Evolutionary conservation across 2,329 filamentous ascomycete species (phyloP).

Genomic region (Fusarium hostae): DNA sequence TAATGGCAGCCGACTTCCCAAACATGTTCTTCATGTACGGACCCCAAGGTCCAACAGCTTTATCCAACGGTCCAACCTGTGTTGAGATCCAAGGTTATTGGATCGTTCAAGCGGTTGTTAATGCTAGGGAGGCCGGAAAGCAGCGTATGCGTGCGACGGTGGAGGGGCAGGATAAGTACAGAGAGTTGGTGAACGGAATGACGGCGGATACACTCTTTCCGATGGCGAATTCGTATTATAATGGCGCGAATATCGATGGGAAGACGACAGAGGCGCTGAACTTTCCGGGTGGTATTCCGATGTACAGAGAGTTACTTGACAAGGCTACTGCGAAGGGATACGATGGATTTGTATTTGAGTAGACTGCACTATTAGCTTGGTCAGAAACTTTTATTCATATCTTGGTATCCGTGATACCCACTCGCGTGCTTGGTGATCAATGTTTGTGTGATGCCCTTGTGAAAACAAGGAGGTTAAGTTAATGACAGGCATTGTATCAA

Average conservation of each 20-base stretch:
- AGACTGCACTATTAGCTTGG: too few relatives aligned
- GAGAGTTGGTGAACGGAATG: neutral
- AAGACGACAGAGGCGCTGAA: too few relatives aligned
- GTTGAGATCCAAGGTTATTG: neutral
- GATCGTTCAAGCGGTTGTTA: neutral
- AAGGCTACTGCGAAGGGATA: neutral
- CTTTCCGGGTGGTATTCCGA: rapidly evolving
- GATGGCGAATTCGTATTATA: too few relatives aligned
- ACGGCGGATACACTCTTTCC: neutral
- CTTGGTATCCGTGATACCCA: neutral
- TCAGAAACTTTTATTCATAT: neutral
- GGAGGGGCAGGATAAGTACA: neutral
- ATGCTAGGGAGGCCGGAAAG: rapidly evolving
- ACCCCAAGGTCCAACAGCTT: neutral
- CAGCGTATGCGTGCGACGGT: neutral
- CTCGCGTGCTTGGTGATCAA: neutral
- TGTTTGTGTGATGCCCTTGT: neutral
- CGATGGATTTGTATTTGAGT: neutral
- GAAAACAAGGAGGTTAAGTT: neutral
- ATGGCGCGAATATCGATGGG: neutral
- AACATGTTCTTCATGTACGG: slow-evolving; percentile 4
- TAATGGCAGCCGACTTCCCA: neutral
- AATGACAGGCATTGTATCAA: neutral
- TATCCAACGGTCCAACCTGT: neutral
- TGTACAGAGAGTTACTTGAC: neutral